Conservation (phyloP, 768 basidiomycete genomes). For the Tylopilus felleus region DNA sequence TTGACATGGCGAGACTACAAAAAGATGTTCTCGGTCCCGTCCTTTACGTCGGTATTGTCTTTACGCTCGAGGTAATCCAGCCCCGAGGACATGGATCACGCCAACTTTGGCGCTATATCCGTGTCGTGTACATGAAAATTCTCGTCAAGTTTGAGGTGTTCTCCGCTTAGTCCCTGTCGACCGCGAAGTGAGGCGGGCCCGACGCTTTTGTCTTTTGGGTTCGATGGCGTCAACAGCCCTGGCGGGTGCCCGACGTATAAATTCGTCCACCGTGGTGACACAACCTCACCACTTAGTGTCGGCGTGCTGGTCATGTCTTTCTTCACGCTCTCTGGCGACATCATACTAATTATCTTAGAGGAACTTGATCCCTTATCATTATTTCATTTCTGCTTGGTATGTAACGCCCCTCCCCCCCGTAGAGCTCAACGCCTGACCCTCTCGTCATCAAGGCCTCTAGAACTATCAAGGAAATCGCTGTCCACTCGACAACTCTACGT, state of each 20-base stretch:
- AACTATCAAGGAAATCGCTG: slow-evolving; percentile 20
- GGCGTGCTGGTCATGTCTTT: slow-evolving; percentile 37
- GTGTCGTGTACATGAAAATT: slow-evolving; percentile 25
- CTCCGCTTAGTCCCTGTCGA: slow-evolving; percentile 31
- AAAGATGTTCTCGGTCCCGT: slow-evolving; percentile 29
- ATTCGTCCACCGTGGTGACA: slow-evolving; percentile 12
- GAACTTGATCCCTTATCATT: slow-evolving; percentile 34
- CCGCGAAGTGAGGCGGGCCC: slow-evolving; percentile 29
- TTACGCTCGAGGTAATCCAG: slow-evolving; percentile 21
- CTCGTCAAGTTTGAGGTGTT: slow-evolving; percentile 26
- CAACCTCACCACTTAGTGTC: slow-evolving; percentile 19
- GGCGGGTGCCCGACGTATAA: slow-evolving; percentile 30
- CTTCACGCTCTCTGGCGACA: slow-evolving; percentile 31
- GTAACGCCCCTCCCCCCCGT: background rate
- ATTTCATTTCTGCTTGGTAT: slow-evolving; percentile 31
- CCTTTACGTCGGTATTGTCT: slow-evolving; percentile 27
- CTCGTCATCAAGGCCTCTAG: slow-evolving; percentile 23
- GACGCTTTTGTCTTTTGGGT: slow-evolving; percentile 35
- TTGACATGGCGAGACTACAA: slow-evolving; percentile 36
- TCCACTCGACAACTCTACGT: slow-evolving; percentile 27
- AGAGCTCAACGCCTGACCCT: background rate
- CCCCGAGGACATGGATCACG: slow-evolving; percentile 19
- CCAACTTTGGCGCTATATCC: slow-evolving; percentile 24
- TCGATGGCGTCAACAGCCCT: slow-evolving; percentile 22
- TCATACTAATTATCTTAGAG: slow-evolving; percentile 31